Evolutionary conservation across 2,329 filamentous ascomycete genomes (phyloP), one percentile per base, ranked within the genome.

Genomic region (Penicillium sp.): DNA sequence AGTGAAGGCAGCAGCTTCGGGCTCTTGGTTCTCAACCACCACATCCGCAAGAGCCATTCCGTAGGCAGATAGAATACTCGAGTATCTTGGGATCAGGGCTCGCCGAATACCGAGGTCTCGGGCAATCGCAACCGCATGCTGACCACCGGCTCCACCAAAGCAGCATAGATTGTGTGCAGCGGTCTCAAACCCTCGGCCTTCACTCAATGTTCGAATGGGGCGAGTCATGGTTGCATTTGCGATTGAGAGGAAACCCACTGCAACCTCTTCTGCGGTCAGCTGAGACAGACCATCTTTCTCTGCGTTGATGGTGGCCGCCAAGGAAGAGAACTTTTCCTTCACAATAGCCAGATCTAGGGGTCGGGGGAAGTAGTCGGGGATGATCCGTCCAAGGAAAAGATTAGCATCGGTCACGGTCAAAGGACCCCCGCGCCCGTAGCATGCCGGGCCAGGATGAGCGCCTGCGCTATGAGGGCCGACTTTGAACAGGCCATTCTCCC

Each of bases 331-430:
- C 6, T 89, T 81, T 66, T 83, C 86, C 70, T 85, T 83, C 67
- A 89, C 94, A 0, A 89, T 88, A 51, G 87, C 82, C 1, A 84
- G 77, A 69, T 96, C 92, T 1, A 96, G 76, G 0, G 86, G 88
- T 71, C 95, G 85, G 59, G 92, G 92, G 73, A 97, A 97, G 80
- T 95, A 96, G 58, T 95, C 90, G 0, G 92, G 92, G 1, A 96
- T 75, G 3, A 97, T 78, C 21, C 92, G 85, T 0, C 92, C 92
- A 0, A 97, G 84, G 69, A 91, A 91, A 3, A 96, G 74, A 65
- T 97, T 96, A 1, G 92, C 92, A 67, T 97, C 92, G 0, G 92
- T 97, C 13, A 97, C 92, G 0, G 92, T 94, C 11, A 93, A 82
- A 4, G 92, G 92, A 0, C 92, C 92, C 0, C 90, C 92, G 74